Base-by-base conservation (phyloP, 768 basidiomycete genomes). In the Tulasnella sp. region DNA sequence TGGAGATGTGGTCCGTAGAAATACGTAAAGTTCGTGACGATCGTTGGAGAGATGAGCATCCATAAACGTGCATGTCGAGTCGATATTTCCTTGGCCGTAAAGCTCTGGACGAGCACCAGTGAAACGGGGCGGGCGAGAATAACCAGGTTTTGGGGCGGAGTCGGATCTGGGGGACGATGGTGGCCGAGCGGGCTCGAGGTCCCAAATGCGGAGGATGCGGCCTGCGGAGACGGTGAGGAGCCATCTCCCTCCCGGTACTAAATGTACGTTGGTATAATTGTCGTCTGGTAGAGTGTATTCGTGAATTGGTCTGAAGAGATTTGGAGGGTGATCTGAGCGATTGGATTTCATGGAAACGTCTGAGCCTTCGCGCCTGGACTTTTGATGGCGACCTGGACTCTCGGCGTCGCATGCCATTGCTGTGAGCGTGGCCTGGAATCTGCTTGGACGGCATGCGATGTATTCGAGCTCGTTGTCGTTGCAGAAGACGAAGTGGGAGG, bases 221-320 rank as follows among this genome's bases (percentile, higher is more conserved):
- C 28, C 58, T 42, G 37, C 40, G 58, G 76, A 77, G 22, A 77
- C 28, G 8, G 76, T 77, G 28, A 77, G 46, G 28, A 77, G 54
- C 76, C 76, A 77, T 48, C 48, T 48, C 14, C 76, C 76, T 24
- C 76, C 76, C 22, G 14, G 34, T 5, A 77, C 76, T 14, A 77
- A 50, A 41, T 77, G 48, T 5, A 58, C 11, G n/a, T 41, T 54
- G 58, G 76, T 31, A 42, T 77, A 77, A 40, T 54, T 31, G 58
- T 77, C 76, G 31, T 41, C 76, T 42, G 76, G 76, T 14, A 77
- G 50, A 18, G 48, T 54, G 76, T 77, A 77, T 77, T 77, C 76
- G 28, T 34, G 54, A n/a, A 58, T 41, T 4, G 76, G 76, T 6
- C n/a, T 22, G 37, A 77, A 77, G 18, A 41, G 41, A 31, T 28